These are phyloP conservation scores for Cordyceps farinosa DNA, from an alignment of 2,329 filamentous ascomycete genomes.

Conservation along the genomic window DNA sequence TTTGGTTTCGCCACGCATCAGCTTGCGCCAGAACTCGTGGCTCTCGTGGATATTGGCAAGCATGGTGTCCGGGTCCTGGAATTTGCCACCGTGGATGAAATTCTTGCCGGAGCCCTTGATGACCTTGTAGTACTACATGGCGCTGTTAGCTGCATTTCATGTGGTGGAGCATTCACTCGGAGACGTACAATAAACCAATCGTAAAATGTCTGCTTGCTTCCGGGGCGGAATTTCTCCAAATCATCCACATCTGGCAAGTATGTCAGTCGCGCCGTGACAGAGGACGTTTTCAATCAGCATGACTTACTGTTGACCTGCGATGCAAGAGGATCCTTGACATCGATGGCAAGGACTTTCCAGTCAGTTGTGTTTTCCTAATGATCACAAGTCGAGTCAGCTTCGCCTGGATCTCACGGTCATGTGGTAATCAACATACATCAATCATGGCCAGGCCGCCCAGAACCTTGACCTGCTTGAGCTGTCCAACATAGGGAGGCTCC, in stretches of 20 bases:
- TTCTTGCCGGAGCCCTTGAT: conserved; percentile 34
- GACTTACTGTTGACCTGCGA: conserved; percentile 31
- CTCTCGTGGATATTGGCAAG: conserved; percentile 33
- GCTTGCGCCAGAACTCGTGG: conserved; percentile 38
- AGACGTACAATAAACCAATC: conserved; percentile 38
- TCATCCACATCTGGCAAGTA: conserved; percentile 30
- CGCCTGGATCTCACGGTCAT: accelerated
- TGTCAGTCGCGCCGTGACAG: conserved; percentile 16
- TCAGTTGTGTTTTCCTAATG: conserved; percentile 34
- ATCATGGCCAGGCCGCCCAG: conserved; percentile 38
- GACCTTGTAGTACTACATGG: conserved; percentile 38
- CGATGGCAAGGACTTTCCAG: conserved; percentile 40
- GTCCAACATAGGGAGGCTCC: conserved; percentile 33
- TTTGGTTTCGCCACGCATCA: conserved; percentile 36
- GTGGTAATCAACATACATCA: conserved; percentile 27
- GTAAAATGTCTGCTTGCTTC: conserved; percentile 32
- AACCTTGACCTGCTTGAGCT: conserved; percentile 41
- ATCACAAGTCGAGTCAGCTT: conserved; percentile 3
- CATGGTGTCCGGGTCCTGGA: conserved; percentile 34
- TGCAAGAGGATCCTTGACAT: conserved; percentile 37
- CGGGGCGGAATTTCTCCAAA: conserved; percentile 38
- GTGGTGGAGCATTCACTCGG: neutral
- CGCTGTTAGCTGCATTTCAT: neutral
- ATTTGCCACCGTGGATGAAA: conserved; percentile 35
- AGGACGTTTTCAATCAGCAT: neutral